Evolutionary conservation across 768 basidiomycete species (phyloP), one percentile per base, ranked within the genome.

Genomic region (Tricholoma bakamatsutake): DNA sequence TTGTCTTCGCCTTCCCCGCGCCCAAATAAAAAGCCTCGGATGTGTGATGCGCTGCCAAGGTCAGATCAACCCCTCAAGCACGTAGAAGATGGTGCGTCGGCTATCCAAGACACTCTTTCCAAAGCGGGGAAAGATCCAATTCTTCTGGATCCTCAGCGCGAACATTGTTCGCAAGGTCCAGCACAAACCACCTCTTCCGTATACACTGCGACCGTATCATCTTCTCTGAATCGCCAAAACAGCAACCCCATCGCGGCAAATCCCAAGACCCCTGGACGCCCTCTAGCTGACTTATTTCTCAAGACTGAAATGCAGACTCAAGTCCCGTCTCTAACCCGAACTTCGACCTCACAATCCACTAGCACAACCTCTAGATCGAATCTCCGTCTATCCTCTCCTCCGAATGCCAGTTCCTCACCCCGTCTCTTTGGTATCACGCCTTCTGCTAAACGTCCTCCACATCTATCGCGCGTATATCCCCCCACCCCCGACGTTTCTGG

Each of bases 1-100:
- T 1, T 6, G 2, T 48, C 28, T 28, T 52, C 50, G n/a, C 51
- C 56, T 4, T 55, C 55, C 3, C 52, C 58, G 13, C 31, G 39
- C 17, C 17, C 47, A 47, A 52, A 33, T 45, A 64, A 62, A 52
- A 62, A 54, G 56, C 52, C 55, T 6, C 60, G 62, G 24, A 33
- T 48, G 2, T 50, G 39, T 33, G 24, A 48, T 1, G n/a, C 28
- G 10, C 8, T 17, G 12, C 24, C 24, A 11, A 39, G 31, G 48
- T 30, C 46, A 28, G 45, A 52, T 33, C 34, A 35, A 15, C 45
- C 21, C 12, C 15, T 35, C 43, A 9, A 51, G 8, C 6, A n/a
- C 40, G 15, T 15, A 42, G 27, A 53, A 46, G 27, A 53, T 30
- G 27, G 18, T 15, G 27, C 50, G 15, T n/a, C 15, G 6, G 28